phyloP scores from a whole-genome alignment of 1,139 yeast genomes.

The Saccharomyces hybrid region DNA sequence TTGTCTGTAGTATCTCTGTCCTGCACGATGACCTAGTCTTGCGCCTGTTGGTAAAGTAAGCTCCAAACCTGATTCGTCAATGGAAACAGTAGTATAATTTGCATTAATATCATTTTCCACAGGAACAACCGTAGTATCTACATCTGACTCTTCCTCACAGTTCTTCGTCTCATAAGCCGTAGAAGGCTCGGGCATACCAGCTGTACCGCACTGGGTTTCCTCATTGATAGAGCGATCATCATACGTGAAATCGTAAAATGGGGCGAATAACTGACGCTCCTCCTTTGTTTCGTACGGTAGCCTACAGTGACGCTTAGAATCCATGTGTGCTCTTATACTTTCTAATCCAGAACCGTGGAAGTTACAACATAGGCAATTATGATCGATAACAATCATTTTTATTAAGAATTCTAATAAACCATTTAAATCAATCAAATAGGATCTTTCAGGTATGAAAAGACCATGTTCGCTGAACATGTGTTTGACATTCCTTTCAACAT shows the following conservation, averaged over 20 bases:
- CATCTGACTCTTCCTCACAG: constrained; percentile 20
- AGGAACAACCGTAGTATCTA: background rate
- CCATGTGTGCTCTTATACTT: constrained; percentile 87
- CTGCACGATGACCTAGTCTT: constrained; percentile 55
- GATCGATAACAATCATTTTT: constrained; percentile 79
- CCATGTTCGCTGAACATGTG: constrained; percentile 81
- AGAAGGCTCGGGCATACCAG: constrained; percentile 32
- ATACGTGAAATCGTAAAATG: constrained; percentile 77
- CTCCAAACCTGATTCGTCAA: constrained; percentile 49
- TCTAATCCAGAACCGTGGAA: constrained; percentile 79
- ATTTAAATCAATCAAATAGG: constrained; percentile 55
- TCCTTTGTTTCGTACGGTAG: constrained; percentile 82
- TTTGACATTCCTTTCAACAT: constrained; percentile 55
- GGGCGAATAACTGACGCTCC: constrained; percentile 71
- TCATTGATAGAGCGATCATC: constrained; percentile 18
- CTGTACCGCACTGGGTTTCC: constrained; percentile 35
- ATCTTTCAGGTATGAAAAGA: constrained; percentile 74
- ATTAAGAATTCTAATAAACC: constrained; percentile 73
- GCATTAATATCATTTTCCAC: constrained; percentile 30
- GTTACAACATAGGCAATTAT: constrained; percentile 73
- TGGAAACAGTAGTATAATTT: constrained; percentile 33
- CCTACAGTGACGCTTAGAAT: constrained; percentile 75
- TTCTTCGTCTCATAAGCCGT: constrained; percentile 22
- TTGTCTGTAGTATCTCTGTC: constrained; percentile 57
- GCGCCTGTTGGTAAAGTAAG: constrained; percentile 60